Evolutionary conservation across 2,329 filamentous ascomycete genomes (phyloP), one percentile per base, ranked within the genome.

Genomic region (Aureobasidium musti): DNA sequence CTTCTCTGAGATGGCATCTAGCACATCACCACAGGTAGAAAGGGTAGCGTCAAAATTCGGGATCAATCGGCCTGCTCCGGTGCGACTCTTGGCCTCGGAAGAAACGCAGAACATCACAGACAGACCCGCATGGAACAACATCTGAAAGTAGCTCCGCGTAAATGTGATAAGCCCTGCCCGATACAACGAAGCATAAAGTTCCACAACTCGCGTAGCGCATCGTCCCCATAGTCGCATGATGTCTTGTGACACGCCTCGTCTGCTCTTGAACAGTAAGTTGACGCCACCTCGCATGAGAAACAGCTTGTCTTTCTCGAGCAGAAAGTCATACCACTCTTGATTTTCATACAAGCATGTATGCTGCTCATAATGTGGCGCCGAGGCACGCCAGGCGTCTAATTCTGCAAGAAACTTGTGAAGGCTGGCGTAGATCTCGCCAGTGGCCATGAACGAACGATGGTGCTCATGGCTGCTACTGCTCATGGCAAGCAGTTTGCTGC

Each of bases 131-230:
- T 80, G 80, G 54, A 82, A 82, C 2, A 82, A 77, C 54, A 79
- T 77, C 60, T 83, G 81, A 30, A 83, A 82, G 67, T 83, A 83
- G 53, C 78, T 81, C n/a, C 80, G 72, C 0, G 81, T 82, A 64
- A 78, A 80, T 0, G 78, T 81, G 41, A 82, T 79, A 14, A 74
- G 72, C 2, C 72, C 72, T 2, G 72, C 71, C 4, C 76, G 70
- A 41, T 74, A 78, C 19, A 82, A 69, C 5, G 69, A 68, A 4
- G 75, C 75, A 67, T 82, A 83, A 0, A 76, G 68, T 2, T 75
- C 67, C 5, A 82, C 81, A 0, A 78, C 74, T n/a, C 74, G 72
- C 0, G 73, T 72, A 0, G 80, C 79, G 10, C 73, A 78, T 11
- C 56, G 41, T 21, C 39, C 28, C 56, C 56, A 60, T 6, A 60